Evolutionary conservation across 352 stramenopile genomes (phyloP).

Genomic region (Phytophthora sansomeana): DNA sequence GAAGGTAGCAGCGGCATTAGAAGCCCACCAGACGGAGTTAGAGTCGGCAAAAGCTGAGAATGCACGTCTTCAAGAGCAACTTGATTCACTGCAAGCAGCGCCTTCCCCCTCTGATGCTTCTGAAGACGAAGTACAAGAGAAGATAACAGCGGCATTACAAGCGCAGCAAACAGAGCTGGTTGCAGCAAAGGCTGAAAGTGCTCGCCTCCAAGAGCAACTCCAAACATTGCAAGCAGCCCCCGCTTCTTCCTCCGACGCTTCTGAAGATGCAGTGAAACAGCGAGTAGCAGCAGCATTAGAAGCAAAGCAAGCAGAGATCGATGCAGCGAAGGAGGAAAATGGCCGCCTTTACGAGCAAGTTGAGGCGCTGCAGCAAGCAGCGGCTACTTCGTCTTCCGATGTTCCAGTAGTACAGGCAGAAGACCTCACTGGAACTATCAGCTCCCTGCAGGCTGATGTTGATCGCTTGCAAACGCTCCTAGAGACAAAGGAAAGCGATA

Average conservation of each 20-base stretch:
- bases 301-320: constrained; percentile 20
- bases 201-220: constrained; percentile 20
- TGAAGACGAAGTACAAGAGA: constrained; percentile 22
- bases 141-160: constrained; percentile 13
- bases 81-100: constrained; percentile 10
- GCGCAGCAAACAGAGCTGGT: constrained; percentile 21
- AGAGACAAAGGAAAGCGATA: constrained; percentile 28
- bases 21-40: constrained; percentile 6
- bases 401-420: constrained; percentile 11
- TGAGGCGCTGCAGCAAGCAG: constrained; percentile 18
- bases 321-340: constrained; percentile 27
- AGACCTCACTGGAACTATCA: constrained; percentile 14
- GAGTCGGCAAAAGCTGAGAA: constrained; percentile 19
- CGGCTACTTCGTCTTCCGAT: constrained; percentile 5
- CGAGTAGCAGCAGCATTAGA: constrained; percentile 18
- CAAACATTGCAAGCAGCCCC: constrained; percentile 11
- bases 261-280: constrained; percentile 21
- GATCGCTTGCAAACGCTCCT: constrained; percentile 24
- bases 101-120: constrained; percentile 1
- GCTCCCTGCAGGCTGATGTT: constrained; percentile 30
- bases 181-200: constrained; percentile 22
- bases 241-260: background rate
- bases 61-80: constrained; percentile 21
- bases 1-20: constrained; percentile 10
- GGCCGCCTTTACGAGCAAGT: constrained; percentile 20